Base-by-base conservation (phyloP, 495 filamentous ascomycete species). In the Hypoxylon lienhwacheense region DNA sequence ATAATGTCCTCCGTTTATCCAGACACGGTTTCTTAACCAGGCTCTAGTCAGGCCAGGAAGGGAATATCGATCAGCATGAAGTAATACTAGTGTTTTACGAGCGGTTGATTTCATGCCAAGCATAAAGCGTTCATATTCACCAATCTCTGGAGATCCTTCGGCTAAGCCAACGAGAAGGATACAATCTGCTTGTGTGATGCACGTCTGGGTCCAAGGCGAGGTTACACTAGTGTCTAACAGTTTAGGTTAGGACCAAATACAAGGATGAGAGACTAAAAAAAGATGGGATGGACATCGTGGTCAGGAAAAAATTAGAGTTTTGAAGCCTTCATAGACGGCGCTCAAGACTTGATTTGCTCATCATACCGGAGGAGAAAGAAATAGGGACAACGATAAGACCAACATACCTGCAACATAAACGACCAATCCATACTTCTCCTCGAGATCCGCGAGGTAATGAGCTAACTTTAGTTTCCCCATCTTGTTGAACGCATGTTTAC, bases 1-100 rank as follows among this genome's bases (percentile, higher is more conserved):
- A 65, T 96, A 92, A 68, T 98, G 95, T 29, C 93, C 90, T n/a
- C 93, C 93, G 61, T 97, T 98, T 61, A 98, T 90, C 93, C 93
- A 98, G 47, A 95, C 81, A 0, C 93, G 85, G 65, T 96, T 96
- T 61, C 89, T 85, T 15, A 98, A 77, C 93, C 93, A 98, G 35
- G 81, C 80, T 28, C 93, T 77, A 0, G 92, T 96, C 17, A 95
- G 63, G 0, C 93, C 93, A 15, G 89, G 83, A 1, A 80, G 78
- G 48, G 87, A 95, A 67, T 92, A 97, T 26, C 95, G 81, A 62
- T 98, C 95, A 0, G 89, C 78, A 70, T 98, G 93, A 2, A 98
- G 73, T n/a, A 98, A 71, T 1, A 98, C 91, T 6, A 98, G 77
- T 64, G 95, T 91, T 68, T 97, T 98, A 26, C 91, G 80, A 0